Conservation (phyloP, 2,329 filamentous ascomycete genomes). For the Aspergillus aculeatinus region DNA sequence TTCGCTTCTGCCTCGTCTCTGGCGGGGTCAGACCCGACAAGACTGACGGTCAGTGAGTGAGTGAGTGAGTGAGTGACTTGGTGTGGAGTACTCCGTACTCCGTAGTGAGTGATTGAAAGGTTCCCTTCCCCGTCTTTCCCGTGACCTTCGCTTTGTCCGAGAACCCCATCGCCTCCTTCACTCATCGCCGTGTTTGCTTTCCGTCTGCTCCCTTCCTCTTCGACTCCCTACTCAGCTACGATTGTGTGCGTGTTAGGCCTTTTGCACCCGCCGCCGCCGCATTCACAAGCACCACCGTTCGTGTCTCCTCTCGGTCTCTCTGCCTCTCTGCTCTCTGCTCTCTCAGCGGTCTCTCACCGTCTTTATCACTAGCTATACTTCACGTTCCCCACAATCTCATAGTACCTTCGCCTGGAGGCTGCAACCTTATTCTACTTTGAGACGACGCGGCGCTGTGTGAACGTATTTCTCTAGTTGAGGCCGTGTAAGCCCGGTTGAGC, state of each 20-base stretch:
- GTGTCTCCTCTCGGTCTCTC: not conserved
- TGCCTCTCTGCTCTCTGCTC: too few species aligned
- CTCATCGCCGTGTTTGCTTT: not conserved
- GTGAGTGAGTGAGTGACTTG: not conserved
- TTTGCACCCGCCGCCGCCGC: not conserved
- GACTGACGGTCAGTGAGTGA: not conserved
- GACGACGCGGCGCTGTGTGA: not conserved
- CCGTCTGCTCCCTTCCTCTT: not conserved
- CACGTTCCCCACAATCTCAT: not conserved
- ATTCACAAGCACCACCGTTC: not conserved
- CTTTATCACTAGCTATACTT: not conserved
- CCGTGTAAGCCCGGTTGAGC: not conserved
- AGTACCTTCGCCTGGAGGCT: not conserved
- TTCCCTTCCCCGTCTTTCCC: not conserved
- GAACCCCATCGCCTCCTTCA: not conserved
- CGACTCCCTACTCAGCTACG: not conserved
- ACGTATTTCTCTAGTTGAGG: not conserved
- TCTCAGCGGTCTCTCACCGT: not conserved
- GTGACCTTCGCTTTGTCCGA: not conserved
- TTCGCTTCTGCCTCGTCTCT: not conserved
- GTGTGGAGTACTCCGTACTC: too few species aligned
- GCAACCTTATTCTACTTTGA: not conserved
- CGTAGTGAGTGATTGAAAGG: not conserved
- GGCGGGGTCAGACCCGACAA: not conserved
- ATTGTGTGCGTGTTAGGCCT: not conserved